Evolutionary conservation across 306 rosid genomes (phyloP), one percentile per base, ranked within the genome.

Genomic region (Dalbergia oliveri): DNA sequence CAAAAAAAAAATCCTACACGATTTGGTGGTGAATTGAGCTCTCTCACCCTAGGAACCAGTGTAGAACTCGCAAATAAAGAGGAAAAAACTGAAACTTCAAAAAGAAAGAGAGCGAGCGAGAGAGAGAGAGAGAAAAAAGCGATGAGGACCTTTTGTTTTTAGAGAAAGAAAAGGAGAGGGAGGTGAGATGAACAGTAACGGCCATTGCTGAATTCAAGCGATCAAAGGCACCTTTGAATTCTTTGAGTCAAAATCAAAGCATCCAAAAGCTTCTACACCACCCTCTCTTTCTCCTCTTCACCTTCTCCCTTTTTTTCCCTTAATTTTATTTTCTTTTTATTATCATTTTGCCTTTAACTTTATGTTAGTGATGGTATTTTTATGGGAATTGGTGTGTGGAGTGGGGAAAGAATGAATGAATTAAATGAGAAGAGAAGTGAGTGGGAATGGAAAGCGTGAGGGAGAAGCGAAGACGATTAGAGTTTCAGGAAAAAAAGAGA

Each of bases 141-240:
- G 63, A 65, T 9, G n/a, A 31, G 77, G 34, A 88, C 98, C 94
- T 94, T 88, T 76, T 67, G 84, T 74, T 73, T 83, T 60, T 76
- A 72, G 87, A 67, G 84, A 80, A 82, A 73, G 83, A 88, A 91
- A 95, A 90, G 88, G 82, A 87, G 82, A 78, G 83, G 26, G 69
- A 82, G 58, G 78, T 75, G 82, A 66, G 80, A 83, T 34, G 73
- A 81, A 77, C 84, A 88, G 88, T 62, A 68, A 75, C 60, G 10
- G 76, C 93, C 95, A 87, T 93, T 14, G 80, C 82, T 56, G 72
- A 86, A 85, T 47, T 85, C 59, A 13, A 61, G 65, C 71, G 79
- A 86, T 79, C 70, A 86, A 84, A 75, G 75, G 56, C 47, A 51
- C 50, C 84, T 82, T 79, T 77, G 92, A 86, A 74, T 84, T 73